phyloP scores from a whole-genome alignment of 2,329 filamentous ascomycete genomes.

The Pseudocercospora musae region DNA sequence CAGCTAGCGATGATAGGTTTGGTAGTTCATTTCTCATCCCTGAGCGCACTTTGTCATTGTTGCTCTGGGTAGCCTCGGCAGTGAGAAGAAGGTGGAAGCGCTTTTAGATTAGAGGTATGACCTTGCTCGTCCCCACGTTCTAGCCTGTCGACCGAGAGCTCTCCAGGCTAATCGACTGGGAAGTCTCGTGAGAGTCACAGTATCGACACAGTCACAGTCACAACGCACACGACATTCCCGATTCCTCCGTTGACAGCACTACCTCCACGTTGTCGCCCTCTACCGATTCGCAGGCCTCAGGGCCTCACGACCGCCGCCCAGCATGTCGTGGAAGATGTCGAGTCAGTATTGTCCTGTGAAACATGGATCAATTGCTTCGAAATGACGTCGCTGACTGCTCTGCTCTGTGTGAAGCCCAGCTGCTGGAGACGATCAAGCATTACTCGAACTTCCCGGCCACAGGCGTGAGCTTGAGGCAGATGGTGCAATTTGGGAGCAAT shows the following conservation, averaged over 20 bases:
- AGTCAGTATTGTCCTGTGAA: slow-evolving; percentile 17
- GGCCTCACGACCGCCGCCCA: slow-evolving; percentile 24
- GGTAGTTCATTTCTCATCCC: not conserved
- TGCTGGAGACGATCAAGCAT: slow-evolving; percentile 35
- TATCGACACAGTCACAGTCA: slow-evolving; percentile 3
- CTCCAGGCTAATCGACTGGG: not conserved
- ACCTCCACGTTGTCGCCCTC: slow-evolving; percentile 17
- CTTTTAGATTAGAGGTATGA: not conserved
- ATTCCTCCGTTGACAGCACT: not conserved
- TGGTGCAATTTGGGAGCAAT: slow-evolving; percentile 97
- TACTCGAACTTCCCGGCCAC: slow-evolving; percentile 85
- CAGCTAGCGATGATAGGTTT: not conserved
- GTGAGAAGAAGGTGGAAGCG: not conserved
- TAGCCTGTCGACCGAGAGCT: not conserved
- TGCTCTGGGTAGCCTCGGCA: slow-evolving; percentile 5
- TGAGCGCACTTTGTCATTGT: not conserved
- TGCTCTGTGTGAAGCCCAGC: slow-evolving; percentile 21
- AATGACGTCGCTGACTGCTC: slow-evolving; percentile 17
- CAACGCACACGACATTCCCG: slow-evolving; percentile 1
- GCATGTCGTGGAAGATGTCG: slow-evolving; percentile 34
- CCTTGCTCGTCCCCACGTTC: not conserved
- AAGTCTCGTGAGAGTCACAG: slow-evolving; percentile 16
- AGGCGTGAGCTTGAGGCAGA: slow-evolving; percentile 92
- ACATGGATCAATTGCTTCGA: not conserved
- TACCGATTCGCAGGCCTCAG: slow-evolving; percentile 10